Conservation (phyloP, 352 stramenopile species). For the Elongisporangium anandrum region DNA sequence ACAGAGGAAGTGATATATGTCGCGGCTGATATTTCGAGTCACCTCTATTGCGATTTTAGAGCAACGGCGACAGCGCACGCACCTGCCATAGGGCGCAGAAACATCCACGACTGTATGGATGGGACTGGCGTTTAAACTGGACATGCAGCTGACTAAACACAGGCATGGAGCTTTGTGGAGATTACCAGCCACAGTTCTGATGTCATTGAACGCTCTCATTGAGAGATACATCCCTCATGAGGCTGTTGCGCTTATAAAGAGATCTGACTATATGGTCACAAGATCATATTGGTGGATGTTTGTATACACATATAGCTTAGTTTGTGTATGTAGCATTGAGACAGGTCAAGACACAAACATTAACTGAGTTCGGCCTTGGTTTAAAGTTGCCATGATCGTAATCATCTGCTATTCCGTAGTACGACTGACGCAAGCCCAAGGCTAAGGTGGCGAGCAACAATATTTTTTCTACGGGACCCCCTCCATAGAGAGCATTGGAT, state of each 20-base stretch:
- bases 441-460: constrained; percentile 70
- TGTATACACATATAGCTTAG: constrained; percentile 6
- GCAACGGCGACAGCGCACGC: neutral
- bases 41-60: neutral
- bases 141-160: neutral
- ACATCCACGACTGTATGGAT: neutral
- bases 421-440: constrained; percentile 82
- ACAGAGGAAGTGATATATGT: neutral
- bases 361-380: constrained; percentile 62
- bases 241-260: too few species aligned
- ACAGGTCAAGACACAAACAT: constrained; percentile 83
- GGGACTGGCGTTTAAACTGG: neutral
- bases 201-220: too few species aligned
- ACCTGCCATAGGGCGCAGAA: neutral
- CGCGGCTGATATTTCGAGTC: neutral
- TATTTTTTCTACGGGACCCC: constrained; percentile 48
- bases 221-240: too few species aligned
- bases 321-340: constrained; percentile 67
- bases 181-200: too few species aligned
- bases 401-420: constrained; percentile 68
- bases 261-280: too few species aligned
- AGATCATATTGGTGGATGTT: neutral
- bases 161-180: too few species aligned
- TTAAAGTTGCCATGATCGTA: constrained; percentile 78
- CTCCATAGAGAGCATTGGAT: constrained; percentile 5